These are phyloP conservation scores for Phoenix roebelenii DNA, from an alignment of 176 grass and related monocot species.

Conservation along the genomic window DNA sequence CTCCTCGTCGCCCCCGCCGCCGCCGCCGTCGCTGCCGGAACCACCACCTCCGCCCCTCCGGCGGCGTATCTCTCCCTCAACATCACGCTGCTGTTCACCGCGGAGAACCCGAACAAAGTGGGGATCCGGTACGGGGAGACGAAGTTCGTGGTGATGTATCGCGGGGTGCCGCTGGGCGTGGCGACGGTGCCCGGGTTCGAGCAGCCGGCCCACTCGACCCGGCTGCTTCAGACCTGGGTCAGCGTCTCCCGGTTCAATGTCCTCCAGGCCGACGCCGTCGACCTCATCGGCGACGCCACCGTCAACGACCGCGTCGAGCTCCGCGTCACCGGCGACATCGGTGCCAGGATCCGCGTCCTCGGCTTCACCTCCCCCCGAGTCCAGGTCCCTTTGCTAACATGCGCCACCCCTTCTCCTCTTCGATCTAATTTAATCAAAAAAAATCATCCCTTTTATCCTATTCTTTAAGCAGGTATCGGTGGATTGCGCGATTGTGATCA, in stretches of 20 bases:
- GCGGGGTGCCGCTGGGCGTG: constrained; percentile 18
- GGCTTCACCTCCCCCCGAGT: constrained; percentile 16
- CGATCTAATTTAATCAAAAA: not conserved
- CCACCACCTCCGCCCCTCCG: not conserved
- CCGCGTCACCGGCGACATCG: constrained; percentile 15
- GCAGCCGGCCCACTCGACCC: constrained; percentile 5
- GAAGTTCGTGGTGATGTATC: constrained; percentile 14
- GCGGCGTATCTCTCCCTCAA: constrained; percentile 19
- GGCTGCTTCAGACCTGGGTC: constrained; percentile 12
- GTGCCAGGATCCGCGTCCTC: constrained; percentile 17
- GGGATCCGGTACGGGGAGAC: constrained; percentile 10
- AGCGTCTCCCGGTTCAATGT: constrained; percentile 12
- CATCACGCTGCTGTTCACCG: constrained; percentile 11
- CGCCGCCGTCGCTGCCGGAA: not conserved
- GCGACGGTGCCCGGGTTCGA: constrained; percentile 18
- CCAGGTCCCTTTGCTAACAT: not conserved
- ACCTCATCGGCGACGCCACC: constrained; percentile 8
- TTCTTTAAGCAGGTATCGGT: not conserved
- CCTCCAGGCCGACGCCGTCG: constrained; percentile 16
- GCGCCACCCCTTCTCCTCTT: not conserved
- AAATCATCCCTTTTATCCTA: not conserved
- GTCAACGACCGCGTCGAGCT: constrained; percentile 23
- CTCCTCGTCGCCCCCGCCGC: constrained; percentile 7
- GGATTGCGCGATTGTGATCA: not conserved
- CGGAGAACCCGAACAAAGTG: constrained; percentile 22